A percentile compares a stretch with the other conserved stretches of the same genome.
Conservation (phyloP, 192 early-diverging fungal genomes). For the Coemansia sp. region DNA sequence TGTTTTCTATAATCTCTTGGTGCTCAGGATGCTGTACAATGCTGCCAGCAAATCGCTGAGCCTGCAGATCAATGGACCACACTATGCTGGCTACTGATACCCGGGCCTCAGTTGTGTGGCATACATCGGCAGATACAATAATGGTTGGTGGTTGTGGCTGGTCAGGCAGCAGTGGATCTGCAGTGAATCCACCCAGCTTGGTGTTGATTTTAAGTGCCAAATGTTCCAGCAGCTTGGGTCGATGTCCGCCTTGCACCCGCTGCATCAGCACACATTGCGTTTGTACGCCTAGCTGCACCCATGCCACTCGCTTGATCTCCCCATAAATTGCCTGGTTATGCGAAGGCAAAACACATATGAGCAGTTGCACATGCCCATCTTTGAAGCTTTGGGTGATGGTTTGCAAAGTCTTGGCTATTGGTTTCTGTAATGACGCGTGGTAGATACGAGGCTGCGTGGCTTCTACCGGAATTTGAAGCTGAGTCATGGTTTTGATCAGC, state of each 20-base stretch:
- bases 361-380: constrained; percentile 13
- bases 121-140: constrained; percentile 60
- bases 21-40: constrained; percentile 41
- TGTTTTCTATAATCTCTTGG: constrained; percentile 36
- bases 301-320: constrained; percentile 56
- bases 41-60: constrained; percentile 21
- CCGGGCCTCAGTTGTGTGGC: constrained; percentile 47
- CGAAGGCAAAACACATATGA: constrained; percentile 31
- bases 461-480: too few relatives aligned
- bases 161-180: constrained; percentile 8
- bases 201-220: constrained; percentile 61
- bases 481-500: constrained; percentile 11
- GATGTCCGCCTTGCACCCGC: constrained; percentile 11
- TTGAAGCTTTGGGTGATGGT: too few relatives aligned
- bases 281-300: constrained; percentile 49
- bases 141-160: constrained; percentile 30
- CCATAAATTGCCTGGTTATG: constrained; percentile 28
- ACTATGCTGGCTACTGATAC: constrained; percentile 54
- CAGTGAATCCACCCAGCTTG: constrained; percentile 62
- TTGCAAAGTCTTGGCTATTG: too few relatives aligned
- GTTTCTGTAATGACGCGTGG: too few relatives aligned
- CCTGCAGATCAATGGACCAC: constrained; percentile 29
- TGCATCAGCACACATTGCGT: constrained; percentile 53
- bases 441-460: too few relatives aligned
- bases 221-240: constrained; percentile 20